Conservation (phyloP, 1,284 basidiomycete species). For the Fomitopsis schrenkii region DNA sequence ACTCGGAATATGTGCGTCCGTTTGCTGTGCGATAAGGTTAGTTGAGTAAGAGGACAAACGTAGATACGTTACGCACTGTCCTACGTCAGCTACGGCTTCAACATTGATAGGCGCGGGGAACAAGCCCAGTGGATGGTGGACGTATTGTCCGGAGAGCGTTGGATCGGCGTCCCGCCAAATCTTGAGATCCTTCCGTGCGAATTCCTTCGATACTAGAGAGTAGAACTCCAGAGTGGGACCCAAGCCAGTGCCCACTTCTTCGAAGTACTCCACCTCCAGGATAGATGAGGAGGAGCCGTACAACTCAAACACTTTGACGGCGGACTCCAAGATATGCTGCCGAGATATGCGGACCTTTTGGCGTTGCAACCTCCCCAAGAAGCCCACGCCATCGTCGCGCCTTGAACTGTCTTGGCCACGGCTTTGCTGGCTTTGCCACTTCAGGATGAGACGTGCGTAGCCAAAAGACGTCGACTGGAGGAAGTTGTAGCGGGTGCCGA, state of each 20-base stretch:
- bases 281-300: conserved; percentile 93
- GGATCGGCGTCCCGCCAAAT: conserved; percentile 89
- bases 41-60: not conserved
- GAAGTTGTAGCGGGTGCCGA: conserved; percentile 95
- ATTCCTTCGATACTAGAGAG: conserved; percentile 89
- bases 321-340: conserved; percentile 93
- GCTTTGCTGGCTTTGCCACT: conserved; percentile 82
- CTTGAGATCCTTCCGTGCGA: conserved; percentile 82
- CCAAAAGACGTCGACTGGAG: conserved; percentile 97
- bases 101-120: conserved; percentile 83
- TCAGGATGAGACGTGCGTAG: conserved; percentile 88
- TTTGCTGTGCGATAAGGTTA: conserved; percentile 43
- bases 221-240: conserved; percentile 99
- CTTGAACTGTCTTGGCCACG: conserved; percentile 72
- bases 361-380: conserved; percentile 87
- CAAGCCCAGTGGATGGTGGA: conserved; percentile 79
- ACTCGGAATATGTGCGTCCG: conserved; percentile 83
- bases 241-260: conserved; percentile 97
- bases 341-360: conserved; percentile 98
- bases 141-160: conserved; percentile 59
- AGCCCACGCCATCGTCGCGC: conserved; percentile 87
- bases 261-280: conserved; percentile 98
- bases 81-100: conserved; percentile 62
- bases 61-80: conserved; percentile 52
- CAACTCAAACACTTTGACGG: conserved; percentile 95